Evolutionary conservation across 768 basidiomycete genomes (phyloP).

Genomic region (Mycena pura): DNA sequence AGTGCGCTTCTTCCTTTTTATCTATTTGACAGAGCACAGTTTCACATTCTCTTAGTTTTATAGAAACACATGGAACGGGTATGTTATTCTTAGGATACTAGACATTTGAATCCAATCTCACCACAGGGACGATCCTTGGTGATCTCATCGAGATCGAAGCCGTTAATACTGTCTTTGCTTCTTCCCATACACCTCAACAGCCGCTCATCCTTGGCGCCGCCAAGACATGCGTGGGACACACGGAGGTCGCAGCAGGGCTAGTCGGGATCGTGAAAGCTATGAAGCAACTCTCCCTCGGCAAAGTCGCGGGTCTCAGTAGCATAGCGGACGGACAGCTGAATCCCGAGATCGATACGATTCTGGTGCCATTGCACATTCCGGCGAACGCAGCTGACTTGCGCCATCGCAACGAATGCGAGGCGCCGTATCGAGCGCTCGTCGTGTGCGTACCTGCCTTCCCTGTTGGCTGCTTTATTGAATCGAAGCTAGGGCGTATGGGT

Average conservation of each 20-base stretch:
- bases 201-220: constrained; percentile 43
- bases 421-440: constrained; percentile 36
- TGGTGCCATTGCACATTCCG: constrained; percentile 40
- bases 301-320: constrained; percentile 41
- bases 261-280: constrained; percentile 41
- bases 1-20: constrained; percentile 33
- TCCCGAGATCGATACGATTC: constrained; percentile 38
- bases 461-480: neutral
- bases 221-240: constrained; percentile 43
- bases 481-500: constrained; percentile 39
- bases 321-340: constrained; percentile 39
- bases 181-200: constrained; percentile 34
- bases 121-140: constrained; percentile 40
- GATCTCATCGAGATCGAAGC: constrained; percentile 46
- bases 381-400: constrained; percentile 27
- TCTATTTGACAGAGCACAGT: neutral
- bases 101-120: neutral
- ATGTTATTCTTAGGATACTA: neutral
- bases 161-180: constrained; percentile 42
- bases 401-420: constrained; percentile 9
- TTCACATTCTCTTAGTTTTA: constrained; percentile 31
- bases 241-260: constrained; percentile 41
- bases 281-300: constrained; percentile 32
- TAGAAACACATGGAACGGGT: constrained; percentile 47
- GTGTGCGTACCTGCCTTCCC: constrained; percentile 32